These are phyloP conservation scores for Rhododendron kiyosumense DNA, from an alignment of 148 eudicot genomes.

Conservation along the genomic window DNA sequence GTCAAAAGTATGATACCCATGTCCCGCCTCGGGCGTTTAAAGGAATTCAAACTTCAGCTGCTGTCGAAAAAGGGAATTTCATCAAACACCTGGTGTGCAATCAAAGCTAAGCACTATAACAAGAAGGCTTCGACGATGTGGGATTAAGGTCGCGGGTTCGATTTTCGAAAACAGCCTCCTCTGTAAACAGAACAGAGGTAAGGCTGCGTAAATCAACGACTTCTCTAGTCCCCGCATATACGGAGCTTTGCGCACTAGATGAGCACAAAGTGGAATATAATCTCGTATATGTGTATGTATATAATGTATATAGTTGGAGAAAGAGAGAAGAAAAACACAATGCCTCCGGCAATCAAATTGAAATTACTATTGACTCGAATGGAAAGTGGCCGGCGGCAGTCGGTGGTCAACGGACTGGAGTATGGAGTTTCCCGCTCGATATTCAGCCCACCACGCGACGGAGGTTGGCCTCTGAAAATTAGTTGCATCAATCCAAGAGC, in stretches of 20 bases:
- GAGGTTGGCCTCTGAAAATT: not conserved
- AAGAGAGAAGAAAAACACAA: not conserved
- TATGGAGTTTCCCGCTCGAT: not conserved
- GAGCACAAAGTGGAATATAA: not conserved
- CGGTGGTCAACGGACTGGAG: not conserved
- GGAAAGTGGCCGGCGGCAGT: not conserved
- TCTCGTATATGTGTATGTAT: not conserved
- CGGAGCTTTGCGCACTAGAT: too few relatives aligned
- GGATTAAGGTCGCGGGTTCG: not conserved
- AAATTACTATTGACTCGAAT: not conserved
- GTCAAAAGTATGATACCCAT: constrained; percentile 9
- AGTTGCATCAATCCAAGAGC: not conserved
- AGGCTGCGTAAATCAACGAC: too few relatives aligned
- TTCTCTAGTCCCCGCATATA: too few relatives aligned
- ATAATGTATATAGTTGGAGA: not conserved
- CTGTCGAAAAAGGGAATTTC: constrained; percentile 1
- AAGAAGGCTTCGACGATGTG: not conserved
- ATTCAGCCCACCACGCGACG: not conserved
- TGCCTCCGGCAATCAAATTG: not conserved
- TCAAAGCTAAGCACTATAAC: not conserved
- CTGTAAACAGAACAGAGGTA: too few relatives aligned
- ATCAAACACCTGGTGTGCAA: constrained; percentile 10
- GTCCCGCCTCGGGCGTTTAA: not conserved
- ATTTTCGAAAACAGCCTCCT: too few relatives aligned
- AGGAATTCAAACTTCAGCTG: not conserved